Evolutionary conservation across 2,329 filamentous ascomycete species (phyloP).

Genomic region (Bisporella sp.): DNA sequence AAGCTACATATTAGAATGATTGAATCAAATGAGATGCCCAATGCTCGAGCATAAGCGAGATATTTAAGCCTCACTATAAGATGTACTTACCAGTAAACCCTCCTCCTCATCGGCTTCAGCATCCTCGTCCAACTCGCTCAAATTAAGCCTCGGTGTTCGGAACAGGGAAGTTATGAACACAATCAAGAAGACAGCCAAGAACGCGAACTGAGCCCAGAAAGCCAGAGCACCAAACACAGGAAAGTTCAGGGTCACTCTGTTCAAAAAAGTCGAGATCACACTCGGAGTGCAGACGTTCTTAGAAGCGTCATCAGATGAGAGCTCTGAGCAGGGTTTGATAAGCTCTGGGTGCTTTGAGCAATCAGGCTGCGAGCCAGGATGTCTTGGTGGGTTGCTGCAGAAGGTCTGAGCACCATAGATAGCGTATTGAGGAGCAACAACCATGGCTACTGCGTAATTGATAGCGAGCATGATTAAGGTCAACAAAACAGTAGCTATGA

Average conservation of each 20-base stretch:
- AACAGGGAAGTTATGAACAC: conserved; percentile 75
- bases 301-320: conserved; percentile 62
- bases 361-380: conserved; percentile 62
- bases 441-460: conserved; percentile 88
- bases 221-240: conserved; percentile 88
- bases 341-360: conserved; percentile 66
- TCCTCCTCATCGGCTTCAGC: conserved; percentile 91
- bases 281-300: conserved; percentile 82
- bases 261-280: conserved; percentile 86
- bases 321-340: conserved; percentile 77
- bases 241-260: conserved; percentile 87
- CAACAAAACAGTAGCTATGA: conserved; percentile 85
- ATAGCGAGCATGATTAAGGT: conserved; percentile 84
- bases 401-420: conserved; percentile 93
- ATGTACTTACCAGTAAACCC: conserved; percentile 53
- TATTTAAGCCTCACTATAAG: background rate
- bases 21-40: background rate
- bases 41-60: too few species aligned
- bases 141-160: conserved; percentile 69
- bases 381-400: conserved; percentile 64
- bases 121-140: conserved; percentile 77
- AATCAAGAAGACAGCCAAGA: conserved; percentile 75
- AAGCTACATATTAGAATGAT: background rate
- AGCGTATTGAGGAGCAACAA: conserved; percentile 92
- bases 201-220: conserved; percentile 95